Percentiles rank a stretch among this genome's conserved stretches.
These are phyloP conservation scores for Entomortierella beljakovae DNA, from an alignment of 192 early-diverging fungal genomes.

Conservation along the genomic window DNA sequence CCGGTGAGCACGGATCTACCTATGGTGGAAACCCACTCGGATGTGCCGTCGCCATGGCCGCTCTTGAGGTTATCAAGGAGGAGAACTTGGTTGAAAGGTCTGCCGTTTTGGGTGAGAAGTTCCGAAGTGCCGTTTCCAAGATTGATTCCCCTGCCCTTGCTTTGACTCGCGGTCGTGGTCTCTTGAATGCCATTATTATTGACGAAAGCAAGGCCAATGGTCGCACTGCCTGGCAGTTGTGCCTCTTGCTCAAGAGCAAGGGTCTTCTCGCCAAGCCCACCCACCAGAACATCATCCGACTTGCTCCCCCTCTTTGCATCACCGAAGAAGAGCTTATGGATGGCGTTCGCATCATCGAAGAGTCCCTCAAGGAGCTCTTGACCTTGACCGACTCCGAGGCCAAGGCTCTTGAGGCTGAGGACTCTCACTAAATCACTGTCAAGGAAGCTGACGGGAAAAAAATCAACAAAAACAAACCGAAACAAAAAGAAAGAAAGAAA, in stretches of 20 bases:
- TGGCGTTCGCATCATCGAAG: slow-evolving; percentile 83
- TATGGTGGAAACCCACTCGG: slow-evolving; percentile 98
- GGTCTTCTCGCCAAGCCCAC: slow-evolving; percentile 98
- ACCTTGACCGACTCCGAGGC: slow-evolving; percentile 47
- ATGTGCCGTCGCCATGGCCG: slow-evolving; percentile 93
- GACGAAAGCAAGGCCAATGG: slow-evolving; percentile 79
- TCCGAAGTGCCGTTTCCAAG: slow-evolving; percentile 81
- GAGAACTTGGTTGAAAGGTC: slow-evolving; percentile 90
- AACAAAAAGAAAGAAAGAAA: slow-evolving; percentile 15
- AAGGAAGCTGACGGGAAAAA: neutral
- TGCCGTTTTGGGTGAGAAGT: slow-evolving; percentile 81
- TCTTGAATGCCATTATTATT: slow-evolving; percentile 97
- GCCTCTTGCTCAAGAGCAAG: slow-evolving; percentile 91
- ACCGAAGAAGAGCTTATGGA: slow-evolving; percentile 89
- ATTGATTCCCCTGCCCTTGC: slow-evolving; percentile 84
- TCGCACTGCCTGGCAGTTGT: slow-evolving; percentile 98
- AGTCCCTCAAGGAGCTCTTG: slow-evolving; percentile 80
- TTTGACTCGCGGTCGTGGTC: slow-evolving; percentile 89
- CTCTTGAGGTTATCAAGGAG: slow-evolving; percentile 94
- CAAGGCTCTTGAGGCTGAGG: slow-evolving; percentile 54
- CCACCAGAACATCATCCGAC: slow-evolving; percentile 97
- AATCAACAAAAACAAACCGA: slow-evolving; percentile 1
- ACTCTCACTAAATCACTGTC: slow-evolving; percentile 35
- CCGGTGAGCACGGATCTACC: slow-evolving; percentile 97
- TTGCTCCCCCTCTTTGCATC: slow-evolving; percentile 96